Conservation (phyloP, 2,329 filamentous ascomycete genomes). For the Fusarium sp. region DNA sequence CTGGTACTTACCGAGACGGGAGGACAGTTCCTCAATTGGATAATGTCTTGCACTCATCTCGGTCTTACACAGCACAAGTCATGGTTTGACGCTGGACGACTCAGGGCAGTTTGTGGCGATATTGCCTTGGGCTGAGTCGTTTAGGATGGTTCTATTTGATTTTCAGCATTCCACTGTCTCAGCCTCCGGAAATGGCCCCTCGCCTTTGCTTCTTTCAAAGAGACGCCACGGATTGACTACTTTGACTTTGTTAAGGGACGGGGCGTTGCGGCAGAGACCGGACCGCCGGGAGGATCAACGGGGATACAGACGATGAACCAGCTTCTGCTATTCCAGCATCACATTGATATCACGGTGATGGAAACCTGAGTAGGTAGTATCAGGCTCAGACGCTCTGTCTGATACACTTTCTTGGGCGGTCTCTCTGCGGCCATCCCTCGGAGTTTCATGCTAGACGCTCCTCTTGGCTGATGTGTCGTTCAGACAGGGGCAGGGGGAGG, state of each 20-base stretch:
- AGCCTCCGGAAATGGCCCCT: conserved; percentile 20
- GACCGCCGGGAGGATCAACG: conserved; percentile 23
- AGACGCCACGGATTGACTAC: too few species aligned
- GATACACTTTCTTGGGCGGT: conserved; percentile 7
- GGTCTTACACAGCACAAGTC: conserved; percentile 12
- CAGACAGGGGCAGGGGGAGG: conserved; percentile 26
- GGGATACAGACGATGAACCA: conserved; percentile 12
- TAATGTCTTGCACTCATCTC: conserved; percentile 35
- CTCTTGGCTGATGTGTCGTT: conserved; percentile 23
- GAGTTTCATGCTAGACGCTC: conserved; percentile 27
- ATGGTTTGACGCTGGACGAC: neutral
- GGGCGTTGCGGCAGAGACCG: conserved; percentile 34
- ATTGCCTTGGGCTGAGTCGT: neutral
- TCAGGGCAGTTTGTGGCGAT: conserved; percentile 18
- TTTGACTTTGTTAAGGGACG: neutral
- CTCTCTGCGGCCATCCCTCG: conserved; percentile 36
- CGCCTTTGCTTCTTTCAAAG: conserved; percentile 11
- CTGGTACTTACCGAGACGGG: conserved; percentile 6
- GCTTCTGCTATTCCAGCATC: neutral
- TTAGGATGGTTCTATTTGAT: conserved; percentile 10
- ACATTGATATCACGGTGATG: conserved; percentile 4
- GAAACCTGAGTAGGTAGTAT: neutral
- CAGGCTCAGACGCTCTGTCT: conserved; percentile 8
- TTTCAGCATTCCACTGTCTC: conserved; percentile 34
- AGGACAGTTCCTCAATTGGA: conserved; percentile 13